phyloP scores from a whole-genome alignment of 306 rosid genomes.

The Vigna trinervia region DNA sequence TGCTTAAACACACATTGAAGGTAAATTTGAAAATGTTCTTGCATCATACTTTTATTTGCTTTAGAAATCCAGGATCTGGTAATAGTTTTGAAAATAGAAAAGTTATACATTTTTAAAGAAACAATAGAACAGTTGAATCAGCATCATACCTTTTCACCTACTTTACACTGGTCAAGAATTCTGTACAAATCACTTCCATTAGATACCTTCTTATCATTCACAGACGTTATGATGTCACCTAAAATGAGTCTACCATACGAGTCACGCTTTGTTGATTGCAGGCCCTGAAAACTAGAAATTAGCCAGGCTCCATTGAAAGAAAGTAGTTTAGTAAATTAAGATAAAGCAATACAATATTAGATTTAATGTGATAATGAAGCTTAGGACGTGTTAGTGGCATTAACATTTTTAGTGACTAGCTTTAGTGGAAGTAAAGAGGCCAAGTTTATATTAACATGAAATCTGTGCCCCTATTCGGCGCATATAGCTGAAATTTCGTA shows the following conservation, averaged over 20 bases:
- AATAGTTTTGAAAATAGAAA: background rate
- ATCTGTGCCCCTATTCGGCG: conserved; percentile 15
- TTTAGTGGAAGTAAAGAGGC: background rate
- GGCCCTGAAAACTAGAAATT: conserved; percentile 64
- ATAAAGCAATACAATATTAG: conserved; percentile 24
- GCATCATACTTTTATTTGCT: background rate
- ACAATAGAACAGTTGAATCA: conserved; percentile 3
- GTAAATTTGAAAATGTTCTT: background rate
- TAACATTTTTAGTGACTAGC: background rate
- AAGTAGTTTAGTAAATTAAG: conserved; percentile 8
- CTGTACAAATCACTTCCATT: conserved; percentile 97
- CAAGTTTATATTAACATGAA: background rate
- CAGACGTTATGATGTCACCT: conserved; percentile 95
- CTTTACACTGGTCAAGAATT: conserved; percentile 95
- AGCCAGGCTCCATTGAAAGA: conserved; percentile 34
- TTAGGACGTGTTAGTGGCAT: background rate
- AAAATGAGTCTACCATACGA: conserved; percentile 89
- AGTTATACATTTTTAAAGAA: background rate
- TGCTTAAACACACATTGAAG: background rate
- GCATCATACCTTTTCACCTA: conserved; percentile 83
- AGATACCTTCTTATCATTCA: conserved; percentile 80
- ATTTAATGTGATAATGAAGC: background rate
- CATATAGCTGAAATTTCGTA: conserved; percentile 5
- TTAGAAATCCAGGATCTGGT: background rate
- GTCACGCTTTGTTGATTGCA: conserved; percentile 90